Conservation (phyloP, 495 filamentous ascomycete genomes). For the Bacidia gigantensis region DNA sequence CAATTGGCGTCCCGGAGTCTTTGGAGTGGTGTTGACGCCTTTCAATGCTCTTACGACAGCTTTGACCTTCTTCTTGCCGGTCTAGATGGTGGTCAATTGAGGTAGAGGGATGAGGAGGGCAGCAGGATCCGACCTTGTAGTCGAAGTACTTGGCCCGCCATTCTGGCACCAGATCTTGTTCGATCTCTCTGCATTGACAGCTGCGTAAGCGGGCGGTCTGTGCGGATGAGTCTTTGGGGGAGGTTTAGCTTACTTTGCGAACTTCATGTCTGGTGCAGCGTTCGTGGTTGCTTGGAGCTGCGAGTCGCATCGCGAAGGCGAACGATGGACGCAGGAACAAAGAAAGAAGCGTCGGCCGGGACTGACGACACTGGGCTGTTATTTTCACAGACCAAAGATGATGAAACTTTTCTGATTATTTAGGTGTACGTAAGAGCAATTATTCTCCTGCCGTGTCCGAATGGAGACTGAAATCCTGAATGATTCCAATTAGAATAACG, state of each 20-base stretch:
- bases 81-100: constrained; percentile 21
- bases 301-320: constrained; percentile 14
- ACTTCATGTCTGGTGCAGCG: constrained; percentile 37
- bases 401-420: background rate
- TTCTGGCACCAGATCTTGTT: constrained; percentile 79
- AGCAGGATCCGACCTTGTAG: constrained; percentile 53
- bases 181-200: constrained; percentile 47
- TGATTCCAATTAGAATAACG: background rate
- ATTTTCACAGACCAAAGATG: background rate
- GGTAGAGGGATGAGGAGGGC: background rate
- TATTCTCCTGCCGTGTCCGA: background rate
- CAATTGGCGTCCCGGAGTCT: constrained; percentile 28
- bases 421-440: constrained; percentile 6
- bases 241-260: constrained; percentile 40
- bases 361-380: background rate
- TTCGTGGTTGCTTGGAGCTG: constrained; percentile 2
- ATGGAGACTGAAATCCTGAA: background rate
- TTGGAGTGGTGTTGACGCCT: constrained; percentile 42
- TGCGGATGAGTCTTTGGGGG: background rate
- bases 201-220: constrained; percentile 16
- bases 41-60: constrained; percentile 57
- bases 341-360: background rate
- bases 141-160: constrained; percentile 87
- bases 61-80: constrained; percentile 85
- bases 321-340: background rate